Evolutionary conservation across 2,329 filamentous ascomycete genomes (phyloP).

Genomic region (Phialocephala sp.): DNA sequence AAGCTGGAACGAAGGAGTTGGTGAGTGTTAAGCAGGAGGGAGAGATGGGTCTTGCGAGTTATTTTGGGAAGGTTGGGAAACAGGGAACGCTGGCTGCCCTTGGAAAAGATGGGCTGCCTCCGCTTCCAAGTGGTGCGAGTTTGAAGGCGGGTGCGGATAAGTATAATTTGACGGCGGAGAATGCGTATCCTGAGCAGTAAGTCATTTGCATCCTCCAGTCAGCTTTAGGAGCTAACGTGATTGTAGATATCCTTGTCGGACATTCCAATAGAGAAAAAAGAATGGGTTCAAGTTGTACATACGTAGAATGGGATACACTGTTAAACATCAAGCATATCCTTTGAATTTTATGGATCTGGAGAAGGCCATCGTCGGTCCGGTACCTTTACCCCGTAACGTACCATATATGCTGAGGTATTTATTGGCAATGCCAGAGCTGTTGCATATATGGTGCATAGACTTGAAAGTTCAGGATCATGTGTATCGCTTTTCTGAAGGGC

Average conservation of each 20-base stretch:
- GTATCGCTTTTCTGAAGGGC: no score
- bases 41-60: conserved; percentile 73
- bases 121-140: conserved; percentile 73
- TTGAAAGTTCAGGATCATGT: no score
- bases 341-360: neutral
- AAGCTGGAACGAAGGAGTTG: conserved; percentile 74
- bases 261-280: conserved; percentile 56
- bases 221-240: conserved; percentile 41
- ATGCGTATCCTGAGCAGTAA: conserved; percentile 73
- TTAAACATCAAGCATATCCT: neutral
- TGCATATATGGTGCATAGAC: no score
- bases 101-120: conserved; percentile 80
- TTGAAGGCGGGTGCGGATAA: conserved; percentile 66
- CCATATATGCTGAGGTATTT: no score
- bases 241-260: conserved; percentile 67
- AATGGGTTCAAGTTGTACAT: conserved; percentile 33
- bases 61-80: conserved; percentile 69
- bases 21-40: conserved; percentile 79
- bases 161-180: conserved; percentile 67
- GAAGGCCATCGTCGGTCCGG: neutral
- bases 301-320: conserved; percentile 22
- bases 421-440: no score
- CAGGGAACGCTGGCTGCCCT: conserved; percentile 63
- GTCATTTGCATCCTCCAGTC: conserved; percentile 45
- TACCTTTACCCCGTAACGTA: no score